These are phyloP conservation scores for Fusarium sp. DNA, from an alignment of 2,329 filamentous ascomycete species.

Conservation along the genomic window DNA sequence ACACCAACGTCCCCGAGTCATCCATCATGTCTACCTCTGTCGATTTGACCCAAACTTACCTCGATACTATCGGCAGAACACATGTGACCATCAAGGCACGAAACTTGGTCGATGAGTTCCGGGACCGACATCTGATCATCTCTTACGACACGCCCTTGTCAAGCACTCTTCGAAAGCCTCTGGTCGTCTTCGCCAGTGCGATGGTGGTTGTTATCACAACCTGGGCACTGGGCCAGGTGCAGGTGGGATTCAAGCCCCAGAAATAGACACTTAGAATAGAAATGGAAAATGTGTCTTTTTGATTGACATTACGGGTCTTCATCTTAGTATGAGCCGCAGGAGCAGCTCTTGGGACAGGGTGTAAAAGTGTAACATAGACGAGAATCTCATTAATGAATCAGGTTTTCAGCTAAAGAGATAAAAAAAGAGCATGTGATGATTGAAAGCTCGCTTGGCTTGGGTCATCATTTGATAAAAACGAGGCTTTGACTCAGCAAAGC, in stretches of 20 bases:
- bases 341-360: conserved; percentile 25
- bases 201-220: conserved; percentile 79
- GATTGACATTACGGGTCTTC: conserved; percentile 12
- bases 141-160: conserved; percentile 86
- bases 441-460: conserved; percentile 11
- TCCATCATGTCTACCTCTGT: conserved; percentile 70
- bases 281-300: conserved; percentile 16
- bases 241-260: conserved; percentile 78
- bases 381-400: conserved; percentile 22
- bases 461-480: conserved; percentile 21
- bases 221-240: conserved; percentile 82
- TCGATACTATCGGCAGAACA: conserved; percentile 93
- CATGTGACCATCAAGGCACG: conserved; percentile 81
- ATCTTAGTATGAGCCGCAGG: conserved; percentile 15
- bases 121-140: conserved; percentile 85
- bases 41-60: conserved; percentile 84
- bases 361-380: conserved; percentile 47
- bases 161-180: conserved; percentile 85
- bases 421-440: conserved; percentile 9
- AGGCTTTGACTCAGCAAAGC: conserved; percentile 28
- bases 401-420: conserved; percentile 11
- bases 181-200: conserved; percentile 81
- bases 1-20: conserved; percentile 76
- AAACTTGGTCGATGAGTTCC: conserved; percentile 91
- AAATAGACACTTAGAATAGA: conserved; percentile 47